Base-by-base conservation (phyloP, 352 stramenopile genomes). In the Phytophthora brassicae region DNA sequence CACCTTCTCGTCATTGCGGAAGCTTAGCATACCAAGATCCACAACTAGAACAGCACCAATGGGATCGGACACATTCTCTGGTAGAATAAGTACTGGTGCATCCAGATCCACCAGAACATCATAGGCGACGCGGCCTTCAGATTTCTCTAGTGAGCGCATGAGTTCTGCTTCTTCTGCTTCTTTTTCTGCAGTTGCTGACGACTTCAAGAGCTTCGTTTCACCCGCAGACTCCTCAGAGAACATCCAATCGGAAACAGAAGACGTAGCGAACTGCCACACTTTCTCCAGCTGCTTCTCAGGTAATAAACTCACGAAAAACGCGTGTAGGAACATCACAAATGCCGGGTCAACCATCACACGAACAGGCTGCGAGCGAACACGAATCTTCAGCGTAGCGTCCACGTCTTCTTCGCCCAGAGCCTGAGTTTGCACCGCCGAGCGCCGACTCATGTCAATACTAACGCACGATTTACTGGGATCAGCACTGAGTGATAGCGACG, bases 221-320 rank as follows among this genome's bases (percentile, higher is more conserved):
- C 60, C 63, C 12, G 28, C 33, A 17, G 82, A 35, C 43, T 89
- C 72, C 33, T 88, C 77, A 1, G 84, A 73, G 61, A 92, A 92
- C 38, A 94, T 87, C 77, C 83, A 94, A 17, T 91, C 79, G 6
- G 83, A 77, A 8, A 94, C 81, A 22, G 86, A 93, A 38, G 79
- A 91, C 23, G 86, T 94, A 28, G 84, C 84, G 44, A 90, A 92
- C 41, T 71, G 82, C 86, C 86, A 94, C 8, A 89, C 83, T 33
- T 77, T 80, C 24, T 94, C 82, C 11, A 90, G 63, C 51, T 94
- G 75, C 24, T 88, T 76, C 6, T 89, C 79, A 9, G 81, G 72
- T 13, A 92, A 29, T 36, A 88, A 64, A 41, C 81, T 87, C 33
- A 78, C 58, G 49, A 94, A 92, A 49, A 94, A 94, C 12, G 73